Percentiles rank a stretch among this genome's conserved stretches.
Evolutionary conservation across 768 basidiomycete species (phyloP).

Genomic region (Mycena filopes): DNA sequence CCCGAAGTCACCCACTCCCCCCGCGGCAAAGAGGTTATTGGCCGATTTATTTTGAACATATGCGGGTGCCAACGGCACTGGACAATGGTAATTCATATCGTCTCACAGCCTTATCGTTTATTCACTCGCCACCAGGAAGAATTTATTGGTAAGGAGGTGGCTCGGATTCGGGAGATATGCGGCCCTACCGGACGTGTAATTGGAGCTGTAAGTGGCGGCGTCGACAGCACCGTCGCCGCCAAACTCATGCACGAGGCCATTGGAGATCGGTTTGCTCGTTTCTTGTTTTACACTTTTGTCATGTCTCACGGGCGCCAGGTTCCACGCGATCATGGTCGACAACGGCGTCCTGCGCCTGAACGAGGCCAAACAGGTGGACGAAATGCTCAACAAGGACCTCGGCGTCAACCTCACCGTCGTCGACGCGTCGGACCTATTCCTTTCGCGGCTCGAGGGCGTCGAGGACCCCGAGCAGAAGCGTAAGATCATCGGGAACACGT

Average conservation of each 20-base stretch:
- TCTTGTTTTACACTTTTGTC: constrained; percentile 1
- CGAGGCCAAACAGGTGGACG: constrained; percentile 90
- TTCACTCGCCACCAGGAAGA: constrained; percentile 71
- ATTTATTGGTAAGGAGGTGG: constrained; percentile 97
- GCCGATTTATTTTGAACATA: constrained; percentile 83
- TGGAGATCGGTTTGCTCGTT: constrained; percentile 80
- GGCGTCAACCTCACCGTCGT: constrained; percentile 97
- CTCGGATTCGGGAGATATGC: constrained; percentile 93
- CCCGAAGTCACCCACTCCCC: constrained; percentile 97
- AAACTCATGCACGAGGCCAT: constrained; percentile 99
- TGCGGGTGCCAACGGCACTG: constrained; percentile 86
- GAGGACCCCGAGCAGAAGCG: constrained; percentile 98
- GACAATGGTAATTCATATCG: constrained; percentile 81
- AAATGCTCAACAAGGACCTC: constrained; percentile 92
- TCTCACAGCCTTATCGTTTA: constrained; percentile 22
- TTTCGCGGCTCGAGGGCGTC: constrained; percentile 86
- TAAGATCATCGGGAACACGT: constrained; percentile 98
- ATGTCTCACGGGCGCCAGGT: constrained; percentile 59
- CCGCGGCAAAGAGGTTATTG: constrained; percentile 89
- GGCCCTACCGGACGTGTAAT: constrained; percentile 96
- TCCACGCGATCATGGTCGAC: constrained; percentile 99
- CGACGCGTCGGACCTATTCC: constrained; percentile 94
- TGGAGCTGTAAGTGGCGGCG: constrained; percentile 96
- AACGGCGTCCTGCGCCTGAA: constrained; percentile 95
- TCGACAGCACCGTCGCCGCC: constrained; percentile 97